Conservation (phyloP, 2,329 filamentous ascomycete species). For the Atkinsonella hypoxylon region DNA sequence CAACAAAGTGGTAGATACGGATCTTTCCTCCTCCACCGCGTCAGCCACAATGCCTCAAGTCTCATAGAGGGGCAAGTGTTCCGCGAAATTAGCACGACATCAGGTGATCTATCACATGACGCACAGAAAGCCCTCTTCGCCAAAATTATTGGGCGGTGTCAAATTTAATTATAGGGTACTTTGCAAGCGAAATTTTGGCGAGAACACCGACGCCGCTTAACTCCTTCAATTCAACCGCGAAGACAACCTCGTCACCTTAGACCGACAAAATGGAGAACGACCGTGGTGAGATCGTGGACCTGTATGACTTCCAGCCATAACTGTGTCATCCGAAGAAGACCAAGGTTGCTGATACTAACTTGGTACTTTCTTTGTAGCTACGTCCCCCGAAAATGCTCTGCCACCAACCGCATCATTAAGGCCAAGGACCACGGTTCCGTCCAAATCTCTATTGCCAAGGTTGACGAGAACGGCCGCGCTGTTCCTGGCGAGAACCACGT, state of each 20-base stretch:
- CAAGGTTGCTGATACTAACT: conserved; percentile 13
- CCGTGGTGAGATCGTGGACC: conserved; percentile 98
- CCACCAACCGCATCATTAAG: conserved; percentile 99
- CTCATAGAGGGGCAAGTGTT: background rate
- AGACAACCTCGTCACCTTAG: conserved; percentile 16
- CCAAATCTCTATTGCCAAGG: conserved; percentile 94
- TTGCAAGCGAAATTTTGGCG: conserved; percentile 18
- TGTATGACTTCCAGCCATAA: conserved; percentile 48
- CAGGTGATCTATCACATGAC: conserved; percentile 25
- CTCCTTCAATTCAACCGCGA: conserved; percentile 11
- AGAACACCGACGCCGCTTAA: conserved; percentile 19
- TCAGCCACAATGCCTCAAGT: conserved; percentile 1
- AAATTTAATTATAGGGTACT: conserved; percentile 19
- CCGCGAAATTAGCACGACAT: conserved; percentile 20
- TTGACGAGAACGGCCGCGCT: conserved; percentile 96
- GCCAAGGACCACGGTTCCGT: conserved; percentile 99
- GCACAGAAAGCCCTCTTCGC: conserved; percentile 23
- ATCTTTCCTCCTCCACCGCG: background rate
- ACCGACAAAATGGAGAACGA: conserved; percentile 95
- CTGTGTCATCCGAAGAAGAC: background rate
- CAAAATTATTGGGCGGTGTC: conserved; percentile 23
- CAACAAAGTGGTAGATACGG: background rate
- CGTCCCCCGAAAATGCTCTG: conserved; percentile 97
- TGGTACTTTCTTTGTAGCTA: conserved; percentile 45
- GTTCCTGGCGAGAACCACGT: conserved; percentile 91